Evolutionary conservation across 805 yeast genomes (phyloP).

Genomic region (Jamesozyma hellenica): DNA sequence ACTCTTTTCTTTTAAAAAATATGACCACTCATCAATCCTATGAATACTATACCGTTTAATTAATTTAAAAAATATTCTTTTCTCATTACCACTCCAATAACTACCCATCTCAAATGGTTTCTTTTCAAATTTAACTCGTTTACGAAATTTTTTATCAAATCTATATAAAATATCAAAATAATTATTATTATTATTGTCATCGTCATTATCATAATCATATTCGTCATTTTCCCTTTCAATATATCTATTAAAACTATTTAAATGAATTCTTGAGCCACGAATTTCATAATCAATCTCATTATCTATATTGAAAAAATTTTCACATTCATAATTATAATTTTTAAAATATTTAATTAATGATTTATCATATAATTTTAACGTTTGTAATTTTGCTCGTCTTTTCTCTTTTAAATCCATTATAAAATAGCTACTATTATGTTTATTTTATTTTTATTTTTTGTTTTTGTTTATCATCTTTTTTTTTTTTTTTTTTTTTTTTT

Average conservation of each 20-base stretch:
- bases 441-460: too few species aligned
- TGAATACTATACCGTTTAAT: conserved; percentile 26
- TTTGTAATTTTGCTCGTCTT: too few species aligned
- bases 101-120: conserved; percentile 14
- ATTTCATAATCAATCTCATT: conserved; percentile 3
- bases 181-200: neutral
- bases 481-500: too few species aligned
- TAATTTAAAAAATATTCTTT: conserved; percentile 23
- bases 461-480: too few species aligned
- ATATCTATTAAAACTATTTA: neutral
- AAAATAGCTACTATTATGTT: too few species aligned
- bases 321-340: conserved; percentile 5
- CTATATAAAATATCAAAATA: neutral
- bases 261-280: conserved; percentile 6
- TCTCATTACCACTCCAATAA: conserved; percentile 23
- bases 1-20: conserved; percentile 15
- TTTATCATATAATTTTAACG: neutral
- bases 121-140: conserved; percentile 5
- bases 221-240: conserved; percentile 1
- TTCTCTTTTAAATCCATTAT: too few species aligned
- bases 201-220: too few species aligned
- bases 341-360: conserved; percentile 2
- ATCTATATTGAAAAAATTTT: conserved; percentile 1
- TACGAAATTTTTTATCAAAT: conserved; percentile 5
- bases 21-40: conserved; percentile 24